Percentiles rank a stretch among this genome's conserved stretches.
These are phyloP conservation scores for Leccinum variabile DNA, from an alignment of 1,284 basidiomycete species.

Conservation along the genomic window DNA sequence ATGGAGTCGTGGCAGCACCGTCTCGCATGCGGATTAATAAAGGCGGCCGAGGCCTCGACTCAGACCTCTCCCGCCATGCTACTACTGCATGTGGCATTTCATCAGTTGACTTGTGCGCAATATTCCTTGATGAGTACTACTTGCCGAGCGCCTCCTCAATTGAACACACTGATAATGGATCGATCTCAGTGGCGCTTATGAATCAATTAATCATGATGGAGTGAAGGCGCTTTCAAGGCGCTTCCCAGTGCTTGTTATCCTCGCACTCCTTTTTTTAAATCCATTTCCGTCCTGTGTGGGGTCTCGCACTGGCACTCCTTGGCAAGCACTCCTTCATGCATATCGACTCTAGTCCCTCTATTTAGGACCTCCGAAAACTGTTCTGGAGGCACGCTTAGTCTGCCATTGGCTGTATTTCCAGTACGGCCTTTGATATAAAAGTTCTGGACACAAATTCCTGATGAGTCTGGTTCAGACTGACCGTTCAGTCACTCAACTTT, in stretches of 20 bases:
- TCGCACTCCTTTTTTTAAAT: no score
- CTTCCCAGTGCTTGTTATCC: no score
- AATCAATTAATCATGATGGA: no score
- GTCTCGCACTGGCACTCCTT: not conserved
- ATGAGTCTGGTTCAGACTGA: not conserved
- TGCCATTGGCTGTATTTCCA: not conserved
- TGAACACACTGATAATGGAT: no score
- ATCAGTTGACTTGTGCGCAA: not conserved
- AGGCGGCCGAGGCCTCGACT: not conserved
- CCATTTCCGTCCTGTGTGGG: no score
- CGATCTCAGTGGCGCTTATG: no score
- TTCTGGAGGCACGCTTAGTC: not conserved
- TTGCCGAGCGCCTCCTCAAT: no score
- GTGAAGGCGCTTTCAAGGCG: no score
- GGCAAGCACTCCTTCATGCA: conserved; percentile 6
- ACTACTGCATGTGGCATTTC: not conserved
- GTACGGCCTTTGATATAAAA: conserved; percentile 9
- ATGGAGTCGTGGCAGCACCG: conserved; percentile 13
- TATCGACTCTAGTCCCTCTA: not conserved
- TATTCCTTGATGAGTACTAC: not conserved
- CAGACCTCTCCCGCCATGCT: not conserved
- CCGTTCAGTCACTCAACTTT: not conserved
- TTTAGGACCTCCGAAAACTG: no score
- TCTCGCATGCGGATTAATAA: not conserved
- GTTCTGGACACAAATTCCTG: not conserved